These are phyloP conservation scores for Wickerhamiella allomyrinae DNA, from an alignment of 805 yeast genomes.

Conservation along the genomic window DNA sequence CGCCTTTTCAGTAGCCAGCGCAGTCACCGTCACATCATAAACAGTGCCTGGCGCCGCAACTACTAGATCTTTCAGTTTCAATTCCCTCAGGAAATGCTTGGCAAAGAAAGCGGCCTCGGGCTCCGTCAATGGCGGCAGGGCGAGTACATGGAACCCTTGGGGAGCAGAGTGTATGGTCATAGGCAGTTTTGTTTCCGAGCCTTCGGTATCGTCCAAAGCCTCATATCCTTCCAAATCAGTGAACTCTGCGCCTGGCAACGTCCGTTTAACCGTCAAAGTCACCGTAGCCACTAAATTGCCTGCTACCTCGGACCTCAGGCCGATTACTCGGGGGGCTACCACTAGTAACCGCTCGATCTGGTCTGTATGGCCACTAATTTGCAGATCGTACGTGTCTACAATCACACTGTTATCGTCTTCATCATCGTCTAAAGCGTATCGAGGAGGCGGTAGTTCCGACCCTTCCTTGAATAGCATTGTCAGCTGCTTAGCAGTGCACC, in stretches of 20 bases:
- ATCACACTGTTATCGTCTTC: conserved; percentile 17
- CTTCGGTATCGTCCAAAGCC: conserved; percentile 1
- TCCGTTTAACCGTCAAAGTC: not conserved
- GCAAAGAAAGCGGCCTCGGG: conserved; percentile 12
- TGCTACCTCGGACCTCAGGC: not conserved
- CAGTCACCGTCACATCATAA: conserved; percentile 9
- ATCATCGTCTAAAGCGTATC: conserved; percentile 38
- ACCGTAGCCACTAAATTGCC: not conserved
- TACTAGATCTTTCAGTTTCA: conserved; percentile 1
- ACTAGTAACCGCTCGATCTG: conserved; percentile 7
- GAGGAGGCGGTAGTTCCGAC: conserved; percentile 33
- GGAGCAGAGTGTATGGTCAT: conserved; percentile 4
- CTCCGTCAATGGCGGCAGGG: conserved; percentile 10
- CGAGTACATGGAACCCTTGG: conserved; percentile 1
- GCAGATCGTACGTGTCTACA: not conserved
- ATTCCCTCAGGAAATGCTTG: conserved; percentile 2
- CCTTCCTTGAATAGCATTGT: conserved; percentile 23
- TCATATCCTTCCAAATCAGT: conserved; percentile 4
- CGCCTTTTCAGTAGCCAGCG: not conserved
- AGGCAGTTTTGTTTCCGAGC: not conserved
- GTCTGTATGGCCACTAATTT: not conserved
- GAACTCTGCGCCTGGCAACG: not conserved
- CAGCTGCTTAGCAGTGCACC: not conserved
- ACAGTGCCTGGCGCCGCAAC: conserved; percentile 15
- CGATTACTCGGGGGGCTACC: conserved; percentile 9